Evolutionary conservation across 768 basidiomycete species (phyloP).

Genomic region (Tylopilus plumbeoviolaceoides): DNA sequence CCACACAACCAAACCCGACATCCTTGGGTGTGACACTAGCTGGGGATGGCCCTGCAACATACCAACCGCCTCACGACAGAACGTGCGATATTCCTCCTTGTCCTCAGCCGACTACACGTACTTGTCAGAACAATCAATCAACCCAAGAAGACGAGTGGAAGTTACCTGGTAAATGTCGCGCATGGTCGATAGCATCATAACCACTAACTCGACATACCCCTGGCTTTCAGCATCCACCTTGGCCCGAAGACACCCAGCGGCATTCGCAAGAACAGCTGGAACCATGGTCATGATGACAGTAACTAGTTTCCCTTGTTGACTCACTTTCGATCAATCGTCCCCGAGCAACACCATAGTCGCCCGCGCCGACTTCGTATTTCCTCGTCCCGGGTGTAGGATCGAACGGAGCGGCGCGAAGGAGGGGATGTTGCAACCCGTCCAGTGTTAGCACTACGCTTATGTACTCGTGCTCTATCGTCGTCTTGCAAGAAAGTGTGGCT

Average conservation of each 20-base stretch:
- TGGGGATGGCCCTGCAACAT: slow-evolving; percentile 28
- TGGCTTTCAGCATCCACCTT: slow-evolving; percentile 35
- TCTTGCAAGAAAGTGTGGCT: slow-evolving; percentile 43
- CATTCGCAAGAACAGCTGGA: slow-evolving; percentile 45
- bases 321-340: slow-evolving; percentile 37
- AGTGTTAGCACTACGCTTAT: slow-evolving; percentile 52
- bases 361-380: slow-evolving; percentile 30
- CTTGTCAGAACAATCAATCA: slow-evolving; percentile 6
- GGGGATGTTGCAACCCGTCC: slow-evolving; percentile 52
- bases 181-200: slow-evolving; percentile 51
- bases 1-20: slow-evolving; percentile 34
- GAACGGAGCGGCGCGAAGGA: slow-evolving; percentile 37
- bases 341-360: slow-evolving; percentile 33
- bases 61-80: slow-evolving; percentile 33
- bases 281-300: slow-evolving; percentile 9
- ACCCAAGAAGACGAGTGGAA: not conserved
- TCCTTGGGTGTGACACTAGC: slow-evolving; percentile 31
- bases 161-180: slow-evolving; percentile 42
- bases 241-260: slow-evolving; percentile 34
- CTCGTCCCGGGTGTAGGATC: slow-evolving; percentile 17
- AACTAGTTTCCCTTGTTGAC: slow-evolving; percentile 12
- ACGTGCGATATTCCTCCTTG: slow-evolving; percentile 31
- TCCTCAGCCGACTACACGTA: slow-evolving; percentile 8
- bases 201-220: slow-evolving; percentile 38
- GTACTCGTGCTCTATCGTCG: slow-evolving; percentile 58